Evolutionary conservation across 2,329 filamentous ascomycete genomes (phyloP), one percentile per base, ranked within the genome.

Genomic region (Colletotrichum camelliae): DNA sequence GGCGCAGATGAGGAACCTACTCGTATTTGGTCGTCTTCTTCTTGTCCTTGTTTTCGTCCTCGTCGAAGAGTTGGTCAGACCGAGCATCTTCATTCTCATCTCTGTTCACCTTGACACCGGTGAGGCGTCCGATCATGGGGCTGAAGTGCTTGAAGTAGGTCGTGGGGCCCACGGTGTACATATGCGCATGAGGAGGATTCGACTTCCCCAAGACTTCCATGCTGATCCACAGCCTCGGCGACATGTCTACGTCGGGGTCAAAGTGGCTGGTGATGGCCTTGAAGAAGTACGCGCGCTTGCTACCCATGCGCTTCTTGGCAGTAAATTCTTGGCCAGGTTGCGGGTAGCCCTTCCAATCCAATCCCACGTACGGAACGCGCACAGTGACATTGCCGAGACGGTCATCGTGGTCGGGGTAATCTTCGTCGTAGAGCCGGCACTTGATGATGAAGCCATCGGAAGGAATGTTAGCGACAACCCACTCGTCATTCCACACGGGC

Each of bases 391-490:
- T 97, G 13, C 96, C 96, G 24, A 98, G 89, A 31, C 95, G 90
- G 84, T 98, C 96, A 81, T 98, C 94, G 78, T 94, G 92, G 82
- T 98, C 95, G 2, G 93, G 91, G 39, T 93, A 92, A 84, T 98
- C 96, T 83, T 98, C 96, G 81, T 98, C 96, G 84, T 96, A 97
- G 21, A 98, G 85, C 69, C 95, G 91, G 77, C 95, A 95, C 83
- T 98, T 98, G 79, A 98, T 89, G 72, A 89, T 90, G 85, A 98
- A 98, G 5, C 96, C 96, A 0, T 90, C 91, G 0, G 93, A 87
- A 0, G 96, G 96, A 3, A 98, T 90, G 79, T 98, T 97, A 76
- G 95, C 95, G 29, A 98, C 93, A 27, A 95, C 89, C 96, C 96
- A 98, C 76, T 95, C 91, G 48, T 93, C 91, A 64, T 98, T 90